Conservation (phyloP, 2,329 filamentous ascomycete genomes). For the Rosellinia necatrix region DNA sequence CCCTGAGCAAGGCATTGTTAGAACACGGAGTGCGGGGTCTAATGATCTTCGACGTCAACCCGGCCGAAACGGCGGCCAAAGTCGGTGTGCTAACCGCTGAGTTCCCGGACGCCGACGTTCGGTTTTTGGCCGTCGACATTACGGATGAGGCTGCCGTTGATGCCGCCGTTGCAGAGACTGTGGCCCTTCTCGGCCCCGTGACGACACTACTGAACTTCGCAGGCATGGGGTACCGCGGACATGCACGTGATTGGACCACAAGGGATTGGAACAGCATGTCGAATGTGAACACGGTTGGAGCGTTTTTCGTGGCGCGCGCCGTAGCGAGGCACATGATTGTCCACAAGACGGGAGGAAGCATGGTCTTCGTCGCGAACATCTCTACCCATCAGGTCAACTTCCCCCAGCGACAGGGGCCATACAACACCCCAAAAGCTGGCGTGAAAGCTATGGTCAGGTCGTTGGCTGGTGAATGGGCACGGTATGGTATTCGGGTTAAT, state of each 20-base stretch:
- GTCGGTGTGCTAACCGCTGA: conserved; percentile 53
- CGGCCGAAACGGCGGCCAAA: conserved; percentile 36
- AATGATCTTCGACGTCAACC: conserved; percentile 41
- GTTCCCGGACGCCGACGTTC: conserved; percentile 59
- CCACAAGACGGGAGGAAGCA: conserved; percentile 58
- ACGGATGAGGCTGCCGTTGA: conserved; percentile 56
- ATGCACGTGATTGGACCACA: conserved; percentile 62
- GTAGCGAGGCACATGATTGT: conserved; percentile 57
- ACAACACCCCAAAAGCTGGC: conserved; percentile 74
- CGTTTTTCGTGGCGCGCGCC: conserved; percentile 73
- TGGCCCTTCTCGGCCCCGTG: conserved; percentile 40
- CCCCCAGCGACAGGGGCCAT: conserved; percentile 72
- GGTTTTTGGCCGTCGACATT: conserved; percentile 61
- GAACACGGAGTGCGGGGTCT: conserved; percentile 41
- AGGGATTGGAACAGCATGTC: conserved; percentile 66
- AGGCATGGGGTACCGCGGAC: conserved; percentile 67
- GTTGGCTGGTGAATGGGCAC: conserved; percentile 74
- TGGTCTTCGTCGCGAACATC: conserved; percentile 70
- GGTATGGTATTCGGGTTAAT: conserved; percentile 72
- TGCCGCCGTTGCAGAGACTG: conserved; percentile 35
- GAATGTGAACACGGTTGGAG: conserved; percentile 74
- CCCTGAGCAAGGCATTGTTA: conserved; percentile 37
- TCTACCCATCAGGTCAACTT: conserved; percentile 72
- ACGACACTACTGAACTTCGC: conserved; percentile 68
- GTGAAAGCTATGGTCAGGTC: conserved; percentile 66